Percentiles rank a stretch among this genome's conserved stretches.
Evolutionary conservation across 208 protist species (phyloP).

Genomic region (Wallacemonas rigidus): DNA sequence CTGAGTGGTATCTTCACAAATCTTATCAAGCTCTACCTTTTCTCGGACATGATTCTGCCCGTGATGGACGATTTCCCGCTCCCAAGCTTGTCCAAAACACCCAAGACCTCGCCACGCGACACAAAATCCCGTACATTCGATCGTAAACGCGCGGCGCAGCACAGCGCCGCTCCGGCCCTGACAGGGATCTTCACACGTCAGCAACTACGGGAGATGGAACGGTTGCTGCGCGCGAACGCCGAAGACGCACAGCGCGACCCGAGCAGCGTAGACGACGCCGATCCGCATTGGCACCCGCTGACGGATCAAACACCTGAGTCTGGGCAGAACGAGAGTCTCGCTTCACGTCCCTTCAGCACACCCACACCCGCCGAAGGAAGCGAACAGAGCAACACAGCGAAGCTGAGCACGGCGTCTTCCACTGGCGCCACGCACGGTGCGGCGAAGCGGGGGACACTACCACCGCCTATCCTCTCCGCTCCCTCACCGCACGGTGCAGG

Average conservation of each 20-base stretch:
- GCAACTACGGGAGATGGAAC: slow-evolving; percentile 4
- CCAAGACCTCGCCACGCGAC: slow-evolving; percentile 26
- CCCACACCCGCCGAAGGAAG: background rate
- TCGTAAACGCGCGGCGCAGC: slow-evolving; percentile 47
- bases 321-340: background rate
- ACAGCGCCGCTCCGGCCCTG: slow-evolving; percentile 26
- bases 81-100: slow-evolving; percentile 67
- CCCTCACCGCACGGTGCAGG: background rate
- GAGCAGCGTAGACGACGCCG: background rate
- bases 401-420: too few species aligned
- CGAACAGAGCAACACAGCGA: background rate
- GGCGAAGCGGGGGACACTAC: background rate
- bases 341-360: background rate
- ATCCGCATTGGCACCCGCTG: background rate
- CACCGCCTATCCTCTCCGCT: background rate
- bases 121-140: slow-evolving; percentile 62
- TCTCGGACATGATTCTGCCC: slow-evolving; percentile 79
- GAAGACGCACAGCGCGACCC: background rate
- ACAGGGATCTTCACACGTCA: slow-evolving; percentile 25
- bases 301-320: background rate
- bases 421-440: background rate
- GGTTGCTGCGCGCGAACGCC: background rate
- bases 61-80: slow-evolving; percentile 88
- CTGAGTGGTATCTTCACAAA: slow-evolving; percentile 67
- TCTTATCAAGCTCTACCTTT: slow-evolving; percentile 71